Conservation (phyloP, 495 filamentous ascomycete genomes). For the Neurospora sp. region DNA sequence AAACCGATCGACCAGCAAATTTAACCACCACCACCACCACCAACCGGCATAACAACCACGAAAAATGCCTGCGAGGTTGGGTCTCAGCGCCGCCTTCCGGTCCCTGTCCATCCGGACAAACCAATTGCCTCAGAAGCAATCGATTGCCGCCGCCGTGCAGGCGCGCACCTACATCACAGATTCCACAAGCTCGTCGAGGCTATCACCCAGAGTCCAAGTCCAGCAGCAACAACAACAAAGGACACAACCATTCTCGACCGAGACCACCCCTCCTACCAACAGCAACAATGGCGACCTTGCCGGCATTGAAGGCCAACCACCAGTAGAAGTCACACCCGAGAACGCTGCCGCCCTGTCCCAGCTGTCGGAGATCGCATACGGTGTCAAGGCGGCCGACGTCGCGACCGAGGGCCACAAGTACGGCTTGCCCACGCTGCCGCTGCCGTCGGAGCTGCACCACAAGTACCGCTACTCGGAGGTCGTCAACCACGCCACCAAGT, state of each 20-base stretch:
- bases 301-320: slow-evolving; percentile 13
- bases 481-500: slow-evolving; percentile 74
- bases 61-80: slow-evolving; percentile 43
- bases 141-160: slow-evolving; percentile 46
- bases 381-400: slow-evolving; percentile 18
- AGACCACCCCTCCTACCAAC: slow-evolving; percentile 2
- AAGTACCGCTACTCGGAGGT: slow-evolving; percentile 74
- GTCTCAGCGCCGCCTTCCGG: slow-evolving; percentile 32
- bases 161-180: slow-evolving; percentile 23
- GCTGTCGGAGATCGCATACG: slow-evolving; percentile 25
- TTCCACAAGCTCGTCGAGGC: slow-evolving; percentile 1
- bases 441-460: slow-evolving; percentile 51
- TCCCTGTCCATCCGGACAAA: slow-evolving; percentile 34
- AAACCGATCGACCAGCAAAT: not conserved
- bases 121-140: slow-evolving; percentile 52
- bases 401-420: slow-evolving; percentile 57
- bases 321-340: slow-evolving; percentile 12
- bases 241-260: slow-evolving; percentile 1
- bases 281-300: slow-evolving; percentile 2
- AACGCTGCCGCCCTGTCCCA: slow-evolving; percentile 28
- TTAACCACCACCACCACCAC: not conserved
- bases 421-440: slow-evolving; percentile 53
- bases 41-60: slow-evolving; percentile 1
- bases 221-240: not conserved
- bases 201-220: slow-evolving; percentile 1